phyloP scores from a whole-genome alignment of 306 rosid species.

The Vicia villosa region DNA sequence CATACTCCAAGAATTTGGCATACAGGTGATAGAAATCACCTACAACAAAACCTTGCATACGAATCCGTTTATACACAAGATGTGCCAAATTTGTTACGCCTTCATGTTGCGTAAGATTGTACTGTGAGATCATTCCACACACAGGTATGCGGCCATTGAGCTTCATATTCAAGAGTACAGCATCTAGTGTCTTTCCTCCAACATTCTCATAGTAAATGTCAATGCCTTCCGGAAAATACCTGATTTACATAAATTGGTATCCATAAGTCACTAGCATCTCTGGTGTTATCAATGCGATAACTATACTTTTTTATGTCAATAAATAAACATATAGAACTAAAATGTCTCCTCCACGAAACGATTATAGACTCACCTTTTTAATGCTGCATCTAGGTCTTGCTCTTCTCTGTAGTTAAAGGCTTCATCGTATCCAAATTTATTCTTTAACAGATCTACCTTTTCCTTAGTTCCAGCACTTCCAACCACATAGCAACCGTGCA shows the following conservation, averaged over 20 bases:
- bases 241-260: background rate
- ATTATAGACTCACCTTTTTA: conserved; percentile 37
- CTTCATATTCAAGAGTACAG: conserved; percentile 35
- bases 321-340: background rate
- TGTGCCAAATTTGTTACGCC: conserved; percentile 26
- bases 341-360: no score
- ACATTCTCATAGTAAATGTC: conserved; percentile 34
- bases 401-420: conserved; percentile 47
- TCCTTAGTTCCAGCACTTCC: conserved; percentile 26
- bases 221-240: conserved; percentile 39
- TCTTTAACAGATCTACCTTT: conserved; percentile 25
- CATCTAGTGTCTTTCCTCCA: conserved; percentile 36
- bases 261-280: background rate
- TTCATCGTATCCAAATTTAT: conserved; percentile 38
- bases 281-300: no score
- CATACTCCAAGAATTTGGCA: conserved; percentile 29
- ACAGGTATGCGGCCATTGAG: conserved; percentile 4
- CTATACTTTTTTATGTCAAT: no score
- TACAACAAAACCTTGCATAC: conserved; percentile 25
- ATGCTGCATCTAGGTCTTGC: conserved; percentile 36
- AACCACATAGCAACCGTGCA: conserved; percentile 2
- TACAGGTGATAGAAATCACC: conserved; percentile 19
- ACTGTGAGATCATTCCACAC: conserved; percentile 37
- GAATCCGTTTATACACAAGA: conserved; percentile 22
- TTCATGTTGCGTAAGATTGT: conserved; percentile 18